Base-by-base conservation (phyloP, 2,329 filamentous ascomycete species). In the Exophiala mesophila region DNA sequence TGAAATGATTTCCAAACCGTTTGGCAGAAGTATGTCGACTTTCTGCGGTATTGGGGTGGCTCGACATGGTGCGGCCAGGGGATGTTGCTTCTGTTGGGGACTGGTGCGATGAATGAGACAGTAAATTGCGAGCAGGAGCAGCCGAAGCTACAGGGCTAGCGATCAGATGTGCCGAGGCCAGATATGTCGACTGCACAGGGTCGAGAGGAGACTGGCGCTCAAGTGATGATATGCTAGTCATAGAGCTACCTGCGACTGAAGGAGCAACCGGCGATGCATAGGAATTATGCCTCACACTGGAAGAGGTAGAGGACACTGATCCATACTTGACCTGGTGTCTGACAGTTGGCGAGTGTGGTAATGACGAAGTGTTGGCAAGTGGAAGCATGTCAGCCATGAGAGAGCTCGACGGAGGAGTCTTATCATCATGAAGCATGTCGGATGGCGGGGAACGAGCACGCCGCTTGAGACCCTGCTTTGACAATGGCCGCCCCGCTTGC, bases 261-360 rank as follows among this genome's bases (percentile, higher is more conserved):
- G 82, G 62, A 7, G 70, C 72, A 43, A 72, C 68, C 5, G 76
- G 78, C 5, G 80, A 83, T 9, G 77, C 74, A 55, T 81, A 75
- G 1, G 80, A 84, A 19, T 74, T 74, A 33, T 74, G 78, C 50
- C 77, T 74, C 46, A 76, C 71, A 35, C 74, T 66, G 4, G 79
- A 83, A n/a, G 78, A 78, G 6, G 72, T 70, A n/a, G 81, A 82
- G 4, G 81, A 84, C 17, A 82, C 60, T 16, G 80, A 83, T 34
- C 77, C 76, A 54, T 78, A 73, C 44, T 70, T 73, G 18, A 71
- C 68, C 45, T 74, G 72, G 57, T 76, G 78, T 31, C 71, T 69
- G 19, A 71, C 70, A 34, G 69, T 67, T 19, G 76, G 70, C 12
- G 76, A 74, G 24, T 71, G 74, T 47, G 72, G 71, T 30, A 35